Conservation (phyloP, 2,329 filamentous ascomycete genomes). For the Microdochium bolleyi region DNA sequence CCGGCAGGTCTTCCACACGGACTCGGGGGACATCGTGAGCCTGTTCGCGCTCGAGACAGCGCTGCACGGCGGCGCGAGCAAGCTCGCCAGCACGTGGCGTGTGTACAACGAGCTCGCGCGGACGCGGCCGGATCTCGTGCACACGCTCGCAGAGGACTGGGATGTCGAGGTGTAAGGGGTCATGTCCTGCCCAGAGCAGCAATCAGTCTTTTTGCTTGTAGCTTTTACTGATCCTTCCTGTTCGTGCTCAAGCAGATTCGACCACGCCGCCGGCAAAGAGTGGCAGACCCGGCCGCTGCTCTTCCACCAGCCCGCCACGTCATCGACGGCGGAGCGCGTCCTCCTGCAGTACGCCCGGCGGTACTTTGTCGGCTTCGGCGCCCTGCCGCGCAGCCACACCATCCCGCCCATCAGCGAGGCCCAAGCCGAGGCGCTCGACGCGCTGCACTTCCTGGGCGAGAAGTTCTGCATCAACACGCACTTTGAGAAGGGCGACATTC, state of each 20-base stretch:
- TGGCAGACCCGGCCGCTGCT: conserved; percentile 44
- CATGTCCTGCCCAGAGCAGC: conserved; percentile 23
- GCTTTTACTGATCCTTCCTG: too few species aligned
- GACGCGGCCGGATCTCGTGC: conserved; percentile 50
- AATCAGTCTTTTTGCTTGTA: too few species aligned
- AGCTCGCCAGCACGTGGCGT: conserved; percentile 47
- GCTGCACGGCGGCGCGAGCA: conserved; percentile 47
- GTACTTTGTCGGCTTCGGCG: conserved; percentile 48
- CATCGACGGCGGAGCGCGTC: conserved; percentile 38
- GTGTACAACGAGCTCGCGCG: conserved; percentile 57
- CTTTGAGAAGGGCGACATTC: conserved; percentile 43
- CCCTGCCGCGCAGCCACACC: conserved; percentile 39
- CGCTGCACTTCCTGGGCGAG: conserved; percentile 40
- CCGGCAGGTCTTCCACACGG: conserved; percentile 57
- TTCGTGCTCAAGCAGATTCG: conserved; percentile 48
- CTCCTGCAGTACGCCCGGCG: conserved; percentile 54
- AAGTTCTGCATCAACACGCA: conserved; percentile 34
- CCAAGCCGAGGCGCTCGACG: conserved; percentile 44
- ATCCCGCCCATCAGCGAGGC: conserved; percentile 50
- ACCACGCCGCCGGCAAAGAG: conserved; percentile 30
- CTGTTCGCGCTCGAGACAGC: conserved; percentile 46
- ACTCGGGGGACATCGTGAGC: conserved; percentile 50
- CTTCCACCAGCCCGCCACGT: conserved; percentile 43
- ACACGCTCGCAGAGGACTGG: conserved; percentile 45
- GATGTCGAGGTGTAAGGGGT: conserved; percentile 33